phyloP scores from a whole-genome alignment of 176 grass and related monocot species.

The Secale cereale region DNA sequence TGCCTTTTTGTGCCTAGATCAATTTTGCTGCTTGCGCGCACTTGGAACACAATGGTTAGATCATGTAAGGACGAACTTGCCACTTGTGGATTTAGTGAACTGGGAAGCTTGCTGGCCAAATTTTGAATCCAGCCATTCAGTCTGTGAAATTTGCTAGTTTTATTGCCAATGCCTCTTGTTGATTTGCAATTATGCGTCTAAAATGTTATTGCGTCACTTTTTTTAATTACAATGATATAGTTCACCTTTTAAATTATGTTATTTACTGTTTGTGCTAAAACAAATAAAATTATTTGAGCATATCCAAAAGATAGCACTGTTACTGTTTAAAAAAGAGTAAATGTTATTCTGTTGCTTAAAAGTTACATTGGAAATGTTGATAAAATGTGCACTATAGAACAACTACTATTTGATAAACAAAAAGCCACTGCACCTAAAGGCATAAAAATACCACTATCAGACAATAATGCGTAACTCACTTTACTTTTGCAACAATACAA shows the following conservation, averaged over 20 bases:
- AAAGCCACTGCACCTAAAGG: background rate
- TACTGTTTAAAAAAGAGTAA: background rate
- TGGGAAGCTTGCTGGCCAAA: conserved; percentile 6
- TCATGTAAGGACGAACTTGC: background rate
- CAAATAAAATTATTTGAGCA: background rate
- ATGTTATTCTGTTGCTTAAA: background rate
- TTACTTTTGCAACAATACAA: background rate
- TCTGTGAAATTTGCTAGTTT: background rate
- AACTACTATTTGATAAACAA: background rate
- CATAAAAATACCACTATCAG: background rate
- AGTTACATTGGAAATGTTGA: background rate
- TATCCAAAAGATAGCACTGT: background rate
- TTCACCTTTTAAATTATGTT: background rate
- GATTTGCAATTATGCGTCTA: conserved; percentile 1
- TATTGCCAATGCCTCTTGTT: background rate
- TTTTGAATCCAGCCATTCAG: background rate
- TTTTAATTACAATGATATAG: background rate
- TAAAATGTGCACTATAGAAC: background rate
- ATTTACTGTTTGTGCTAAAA: background rate
- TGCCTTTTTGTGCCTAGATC: background rate
- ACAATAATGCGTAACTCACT: background rate
- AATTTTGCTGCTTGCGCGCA: background rate
- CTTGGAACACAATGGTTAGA: background rate
- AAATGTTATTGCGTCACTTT: background rate
- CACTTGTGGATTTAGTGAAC: background rate